Conservation (phyloP, 805 yeast genomes). For the Jamesozyma jinghongensis region DNA sequence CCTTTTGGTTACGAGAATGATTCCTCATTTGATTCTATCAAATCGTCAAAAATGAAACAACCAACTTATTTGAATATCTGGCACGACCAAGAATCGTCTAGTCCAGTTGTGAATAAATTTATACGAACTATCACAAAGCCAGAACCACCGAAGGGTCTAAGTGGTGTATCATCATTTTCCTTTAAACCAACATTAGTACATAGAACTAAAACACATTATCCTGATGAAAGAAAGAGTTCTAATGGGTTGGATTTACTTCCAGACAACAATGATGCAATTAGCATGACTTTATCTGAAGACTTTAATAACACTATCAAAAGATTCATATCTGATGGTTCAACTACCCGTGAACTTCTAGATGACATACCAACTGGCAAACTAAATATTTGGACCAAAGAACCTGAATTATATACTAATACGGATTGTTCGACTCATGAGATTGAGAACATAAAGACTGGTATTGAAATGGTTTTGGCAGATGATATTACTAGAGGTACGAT, state of each 20-base stretch:
- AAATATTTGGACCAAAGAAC: conserved; percentile 6
- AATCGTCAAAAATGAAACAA: conserved; percentile 10
- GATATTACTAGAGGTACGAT: conserved; percentile 9
- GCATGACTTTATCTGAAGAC: conserved; percentile 6
- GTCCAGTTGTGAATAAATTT: too few relatives aligned
- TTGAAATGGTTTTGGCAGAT: conserved; percentile 11
- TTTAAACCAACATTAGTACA: conserved; percentile 11
- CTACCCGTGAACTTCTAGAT: background rate
- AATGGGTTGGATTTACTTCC: background rate
- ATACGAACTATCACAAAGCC: background rate
- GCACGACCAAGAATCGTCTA: conserved; percentile 22
- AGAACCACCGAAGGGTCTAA: background rate
- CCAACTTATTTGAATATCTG: conserved; percentile 26
- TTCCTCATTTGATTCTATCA: conserved; percentile 18
- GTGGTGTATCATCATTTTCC: conserved; percentile 1
- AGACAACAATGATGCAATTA: background rate
- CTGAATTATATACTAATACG: background rate
- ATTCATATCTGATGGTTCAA: conserved; percentile 1
- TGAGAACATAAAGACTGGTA: background rate
- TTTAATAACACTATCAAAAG: conserved; percentile 5
- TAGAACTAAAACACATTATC: conserved; percentile 5
- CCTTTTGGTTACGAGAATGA: conserved; percentile 20
- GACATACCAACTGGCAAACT: background rate
- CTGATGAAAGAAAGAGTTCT: background rate
- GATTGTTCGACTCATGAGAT: background rate